A percentile compares a stretch with the other conserved stretches of the same genome.
Conservation (phyloP, 2,329 filamentous ascomycete genomes). For the Claviceps fusiformis region DNA sequence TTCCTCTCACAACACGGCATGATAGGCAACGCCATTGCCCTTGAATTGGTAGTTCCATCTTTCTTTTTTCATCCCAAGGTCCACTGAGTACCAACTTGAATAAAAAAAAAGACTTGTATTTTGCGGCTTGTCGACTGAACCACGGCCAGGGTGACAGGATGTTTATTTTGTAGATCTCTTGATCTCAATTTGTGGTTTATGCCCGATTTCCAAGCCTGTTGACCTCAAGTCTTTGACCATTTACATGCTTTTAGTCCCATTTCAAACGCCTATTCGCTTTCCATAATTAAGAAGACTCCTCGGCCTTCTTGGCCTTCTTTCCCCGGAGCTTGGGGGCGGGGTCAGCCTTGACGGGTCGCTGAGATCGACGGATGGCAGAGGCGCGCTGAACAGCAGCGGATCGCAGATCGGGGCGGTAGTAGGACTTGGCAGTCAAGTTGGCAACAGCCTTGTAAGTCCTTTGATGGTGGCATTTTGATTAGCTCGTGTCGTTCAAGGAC, state of each 20-base stretch:
- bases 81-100: neutral
- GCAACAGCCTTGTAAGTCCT: slow-evolving; percentile 87
- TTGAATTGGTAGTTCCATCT: neutral
- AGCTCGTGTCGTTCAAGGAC: neutral
- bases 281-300: slow-evolving; percentile 21
- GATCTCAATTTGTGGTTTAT: neutral
- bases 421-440: slow-evolving; percentile 65
- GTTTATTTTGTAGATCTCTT: neutral
- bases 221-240: neutral
- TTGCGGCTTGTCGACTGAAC: neutral
- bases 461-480: slow-evolving; percentile 3
- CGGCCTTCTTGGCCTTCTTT: slow-evolving; percentile 63
- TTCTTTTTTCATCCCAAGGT: neutral
- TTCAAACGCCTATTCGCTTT: neutral
- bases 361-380: slow-evolving; percentile 68
- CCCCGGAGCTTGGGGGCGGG: slow-evolving; percentile 66
- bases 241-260: neutral
- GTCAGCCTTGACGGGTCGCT: slow-evolving; percentile 64
- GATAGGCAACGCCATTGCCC: neutral
- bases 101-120: neutral
- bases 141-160: neutral
- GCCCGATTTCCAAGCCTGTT: neutral
- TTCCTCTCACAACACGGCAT: neutral
- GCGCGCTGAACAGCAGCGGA: slow-evolving; percentile 71
- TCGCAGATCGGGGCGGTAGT: slow-evolving; percentile 73